These are phyloP conservation scores for Aspergillus brunneoviolaceus DNA, from an alignment of 2,329 filamentous ascomycete genomes.

Conservation along the genomic window DNA sequence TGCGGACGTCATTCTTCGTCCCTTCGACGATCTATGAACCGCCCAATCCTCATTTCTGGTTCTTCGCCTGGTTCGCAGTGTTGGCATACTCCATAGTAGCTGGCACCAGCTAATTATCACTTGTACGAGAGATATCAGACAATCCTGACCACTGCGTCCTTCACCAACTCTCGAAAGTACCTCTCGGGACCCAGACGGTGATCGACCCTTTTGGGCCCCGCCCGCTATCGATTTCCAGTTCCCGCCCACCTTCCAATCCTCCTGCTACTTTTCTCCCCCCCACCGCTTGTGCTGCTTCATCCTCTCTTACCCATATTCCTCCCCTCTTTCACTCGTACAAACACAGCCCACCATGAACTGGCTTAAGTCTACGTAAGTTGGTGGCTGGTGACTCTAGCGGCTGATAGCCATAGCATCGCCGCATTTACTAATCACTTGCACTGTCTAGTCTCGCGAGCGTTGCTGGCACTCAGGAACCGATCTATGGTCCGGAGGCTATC, in stretches of 20 bases:
- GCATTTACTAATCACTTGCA: constrained; percentile 54
- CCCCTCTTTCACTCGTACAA: neutral
- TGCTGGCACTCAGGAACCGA: constrained; percentile 92
- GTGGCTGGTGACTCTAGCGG: neutral
- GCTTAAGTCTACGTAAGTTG: constrained; percentile 82
- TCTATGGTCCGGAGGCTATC: constrained; percentile 88
- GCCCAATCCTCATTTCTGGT: neutral
- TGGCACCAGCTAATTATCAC: neutral
- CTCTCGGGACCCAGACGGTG: neutral
- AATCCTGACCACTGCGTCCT: neutral
- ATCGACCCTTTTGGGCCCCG: constrained; percentile 29
- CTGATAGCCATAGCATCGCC: neutral
- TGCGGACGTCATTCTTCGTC: constrained; percentile 21
- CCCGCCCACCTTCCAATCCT: constrained; percentile 24
- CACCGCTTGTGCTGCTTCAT: neutral
- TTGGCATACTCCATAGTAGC: neutral
- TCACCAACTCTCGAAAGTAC: neutral
- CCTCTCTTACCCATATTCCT: neutral
- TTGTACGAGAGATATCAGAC: neutral
- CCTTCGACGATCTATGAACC: neutral
- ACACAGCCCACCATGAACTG: constrained; percentile 76
- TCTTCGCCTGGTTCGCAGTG: neutral
- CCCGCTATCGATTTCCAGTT: constrained; percentile 35
- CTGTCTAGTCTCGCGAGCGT: constrained; percentile 64
- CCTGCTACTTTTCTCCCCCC: constrained; percentile 16